Evolutionary conservation across 495 filamentous ascomycete genomes (phyloP).

Genomic region (Neurospora sp.): DNA sequence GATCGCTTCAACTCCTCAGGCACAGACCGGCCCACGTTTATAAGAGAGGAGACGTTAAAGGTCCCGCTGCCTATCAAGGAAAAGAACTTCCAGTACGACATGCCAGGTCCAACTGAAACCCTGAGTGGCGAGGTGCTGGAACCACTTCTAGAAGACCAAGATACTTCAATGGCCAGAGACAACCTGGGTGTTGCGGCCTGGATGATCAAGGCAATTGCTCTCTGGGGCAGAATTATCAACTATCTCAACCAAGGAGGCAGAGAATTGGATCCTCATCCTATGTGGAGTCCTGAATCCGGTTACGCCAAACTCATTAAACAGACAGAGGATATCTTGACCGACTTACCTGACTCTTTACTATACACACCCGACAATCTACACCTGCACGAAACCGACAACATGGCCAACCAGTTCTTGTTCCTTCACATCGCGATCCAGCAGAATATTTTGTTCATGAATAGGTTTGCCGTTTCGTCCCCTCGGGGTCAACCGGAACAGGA

Average conservation of each 20-base stretch:
- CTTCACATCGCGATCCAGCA: slow-evolving; percentile 85
- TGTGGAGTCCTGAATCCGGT: slow-evolving; percentile 74
- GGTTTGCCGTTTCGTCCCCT: slow-evolving; percentile 71
- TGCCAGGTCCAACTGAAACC: slow-evolving; percentile 78
- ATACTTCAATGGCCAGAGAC: slow-evolving; percentile 56
- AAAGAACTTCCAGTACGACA: slow-evolving; percentile 80
- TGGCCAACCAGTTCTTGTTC: slow-evolving; percentile 91
- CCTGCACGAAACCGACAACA: slow-evolving; percentile 68
- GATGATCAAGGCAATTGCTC: slow-evolving; percentile 72
- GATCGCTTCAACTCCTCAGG: slow-evolving; percentile 95
- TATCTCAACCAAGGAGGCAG: slow-evolving; percentile 89
- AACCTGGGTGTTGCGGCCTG: slow-evolving; percentile 96
- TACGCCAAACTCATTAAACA: slow-evolving; percentile 63
- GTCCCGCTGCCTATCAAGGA: slow-evolving; percentile 89
- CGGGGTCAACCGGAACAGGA: slow-evolving; percentile 57
- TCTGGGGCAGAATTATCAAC: slow-evolving; percentile 85
- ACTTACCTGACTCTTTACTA: slow-evolving; percentile 56
- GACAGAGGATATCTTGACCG: slow-evolving; percentile 56
- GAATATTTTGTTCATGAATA: slow-evolving; percentile 80
- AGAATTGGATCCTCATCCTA: slow-evolving; percentile 60
- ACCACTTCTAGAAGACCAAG: slow-evolving; percentile 49
- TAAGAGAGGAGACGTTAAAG: slow-evolving; percentile 77
- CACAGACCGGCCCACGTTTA: slow-evolving; percentile 86
- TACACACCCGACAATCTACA: slow-evolving; percentile 80
- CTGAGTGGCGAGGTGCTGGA: slow-evolving; percentile 64